Percentiles rank a stretch among this genome's conserved stretches.
Conservation (phyloP, 805 yeast species). For the Candida yuanshanica region DNA sequence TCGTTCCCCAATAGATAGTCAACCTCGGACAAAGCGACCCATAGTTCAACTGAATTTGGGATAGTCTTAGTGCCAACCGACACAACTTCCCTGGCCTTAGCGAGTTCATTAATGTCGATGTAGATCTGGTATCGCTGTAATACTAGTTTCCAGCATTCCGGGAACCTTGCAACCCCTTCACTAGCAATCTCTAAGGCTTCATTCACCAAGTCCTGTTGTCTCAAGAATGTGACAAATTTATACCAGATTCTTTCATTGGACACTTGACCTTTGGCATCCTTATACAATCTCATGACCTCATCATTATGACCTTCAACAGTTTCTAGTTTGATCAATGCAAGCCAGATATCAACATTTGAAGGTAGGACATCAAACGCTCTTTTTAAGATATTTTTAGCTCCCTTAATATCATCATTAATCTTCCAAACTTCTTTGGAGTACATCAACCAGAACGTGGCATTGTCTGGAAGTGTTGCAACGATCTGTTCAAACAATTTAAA, state of each 20-base stretch:
- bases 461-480: constrained; percentile 40
- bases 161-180: too few relatives aligned
- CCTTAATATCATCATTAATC: constrained; percentile 35
- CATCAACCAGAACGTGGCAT: constrained; percentile 53
- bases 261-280: constrained; percentile 30
- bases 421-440: constrained; percentile 69
- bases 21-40: constrained; percentile 47
- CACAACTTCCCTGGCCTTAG: constrained; percentile 42
- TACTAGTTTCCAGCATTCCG: constrained; percentile 46
- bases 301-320: constrained; percentile 32
- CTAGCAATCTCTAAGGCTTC: constrained; percentile 43
- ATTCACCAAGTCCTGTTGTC: constrained; percentile 36
- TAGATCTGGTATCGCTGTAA: constrained; percentile 60
- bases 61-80: constrained; percentile 44
- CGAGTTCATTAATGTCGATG: constrained; percentile 24
- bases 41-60: constrained; percentile 40
- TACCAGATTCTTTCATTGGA: constrained; percentile 52
- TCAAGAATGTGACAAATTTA: constrained; percentile 48
- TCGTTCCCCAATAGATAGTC: constrained; percentile 36
- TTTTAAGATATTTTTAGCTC: constrained; percentile 49
- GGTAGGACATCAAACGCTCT: constrained; percentile 42
- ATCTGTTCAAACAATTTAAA: constrained; percentile 49
- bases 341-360: constrained; percentile 52
- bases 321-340: constrained; percentile 68
- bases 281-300: constrained; percentile 32